These are phyloP conservation scores for Neofusicoccum cordaticola DNA, from an alignment of 2,329 filamentous ascomycete genomes.

Conservation along the genomic window DNA sequence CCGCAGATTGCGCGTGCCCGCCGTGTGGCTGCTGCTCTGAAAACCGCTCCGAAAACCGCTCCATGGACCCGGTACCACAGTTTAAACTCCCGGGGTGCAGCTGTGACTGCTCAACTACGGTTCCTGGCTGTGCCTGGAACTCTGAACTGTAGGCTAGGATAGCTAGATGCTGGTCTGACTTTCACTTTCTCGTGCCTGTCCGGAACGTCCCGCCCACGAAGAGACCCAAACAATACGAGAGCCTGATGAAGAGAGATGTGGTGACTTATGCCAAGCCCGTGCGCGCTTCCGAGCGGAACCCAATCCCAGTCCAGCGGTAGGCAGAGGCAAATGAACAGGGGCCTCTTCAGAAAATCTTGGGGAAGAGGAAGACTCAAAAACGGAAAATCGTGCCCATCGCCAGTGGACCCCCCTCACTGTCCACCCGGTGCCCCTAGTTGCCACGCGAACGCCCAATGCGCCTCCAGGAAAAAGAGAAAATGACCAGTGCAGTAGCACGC, in stretches of 20 bases:
- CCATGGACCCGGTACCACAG: background rate
- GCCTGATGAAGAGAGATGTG: background rate
- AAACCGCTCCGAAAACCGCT: background rate
- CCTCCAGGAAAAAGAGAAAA: slow-evolving; percentile 6
- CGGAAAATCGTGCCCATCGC: background rate
- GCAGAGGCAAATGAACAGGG: background rate
- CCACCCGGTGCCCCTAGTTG: background rate
- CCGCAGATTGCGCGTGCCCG: background rate
- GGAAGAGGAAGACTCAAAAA: slow-evolving; percentile 1
- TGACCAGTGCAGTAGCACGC: background rate
- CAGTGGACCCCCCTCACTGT: background rate
- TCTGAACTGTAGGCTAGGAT: background rate
- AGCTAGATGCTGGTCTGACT: background rate
- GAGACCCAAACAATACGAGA: background rate
- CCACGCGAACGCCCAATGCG: slow-evolving; percentile 12
- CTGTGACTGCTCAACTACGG: background rate
- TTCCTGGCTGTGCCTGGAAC: background rate
- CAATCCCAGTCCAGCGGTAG: background rate
- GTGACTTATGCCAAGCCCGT: slow-evolving; percentile 7
- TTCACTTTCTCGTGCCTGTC: background rate
- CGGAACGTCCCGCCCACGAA: background rate
- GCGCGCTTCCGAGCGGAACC: background rate
- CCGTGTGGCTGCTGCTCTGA: background rate
- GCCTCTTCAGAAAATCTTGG: slow-evolving; percentile 10
- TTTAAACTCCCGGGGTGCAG: background rate